A percentile compares a stretch with the other conserved stretches of the same genome.
Conservation (phyloP, 805 yeast genomes). For the Tanozyma kutaoensis region DNA sequence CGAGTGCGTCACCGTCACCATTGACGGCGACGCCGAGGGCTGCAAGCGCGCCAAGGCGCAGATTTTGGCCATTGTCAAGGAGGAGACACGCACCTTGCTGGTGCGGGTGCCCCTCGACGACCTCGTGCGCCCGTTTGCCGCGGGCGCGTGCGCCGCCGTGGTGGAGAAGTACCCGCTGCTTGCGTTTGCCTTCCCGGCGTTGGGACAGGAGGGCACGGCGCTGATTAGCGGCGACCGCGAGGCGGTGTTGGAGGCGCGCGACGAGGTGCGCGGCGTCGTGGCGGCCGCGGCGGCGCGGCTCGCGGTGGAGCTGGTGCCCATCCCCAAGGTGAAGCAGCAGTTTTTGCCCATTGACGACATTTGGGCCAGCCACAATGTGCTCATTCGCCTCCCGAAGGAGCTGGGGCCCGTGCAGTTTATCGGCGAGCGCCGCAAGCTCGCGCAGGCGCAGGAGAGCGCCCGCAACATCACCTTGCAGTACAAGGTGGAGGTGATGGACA, state of each 20-base stretch:
- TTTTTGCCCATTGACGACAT: conserved; percentile 47
- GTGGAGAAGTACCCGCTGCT: conserved; percentile 11
- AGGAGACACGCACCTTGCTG: conserved; percentile 50
- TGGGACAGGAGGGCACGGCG: conserved; percentile 13
- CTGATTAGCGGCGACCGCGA: conserved; percentile 61
- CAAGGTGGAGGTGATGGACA: conserved; percentile 58
- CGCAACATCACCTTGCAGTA: conserved; percentile 45
- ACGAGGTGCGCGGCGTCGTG: conserved; percentile 32
- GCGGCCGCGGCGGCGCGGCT: conserved; percentile 31
- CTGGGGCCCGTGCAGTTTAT: conserved; percentile 43
- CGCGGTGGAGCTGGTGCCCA: conserved; percentile 39
- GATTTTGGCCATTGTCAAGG: conserved; percentile 61
- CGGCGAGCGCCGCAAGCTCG: conserved; percentile 45
- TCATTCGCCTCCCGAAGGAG: conserved; percentile 43
- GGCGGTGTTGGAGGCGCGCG: conserved; percentile 41
- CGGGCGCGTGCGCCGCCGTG: conserved; percentile 13
- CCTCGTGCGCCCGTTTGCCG: conserved; percentile 17
- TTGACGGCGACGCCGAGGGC: conserved; percentile 66
- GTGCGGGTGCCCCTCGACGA: conserved; percentile 34
- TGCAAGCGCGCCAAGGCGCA: conserved; percentile 58
- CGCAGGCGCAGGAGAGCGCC: conserved; percentile 50
- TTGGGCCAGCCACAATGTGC: conserved; percentile 39
- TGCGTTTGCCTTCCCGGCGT: conserved; percentile 22
- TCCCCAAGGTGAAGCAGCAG: conserved; percentile 60
- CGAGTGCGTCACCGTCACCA: conserved; percentile 42